Evolutionary conservation across 2,329 filamentous ascomycete genomes (phyloP), one percentile per base, ranked within the genome.

Genomic region (Paraphoma sp.): DNA sequence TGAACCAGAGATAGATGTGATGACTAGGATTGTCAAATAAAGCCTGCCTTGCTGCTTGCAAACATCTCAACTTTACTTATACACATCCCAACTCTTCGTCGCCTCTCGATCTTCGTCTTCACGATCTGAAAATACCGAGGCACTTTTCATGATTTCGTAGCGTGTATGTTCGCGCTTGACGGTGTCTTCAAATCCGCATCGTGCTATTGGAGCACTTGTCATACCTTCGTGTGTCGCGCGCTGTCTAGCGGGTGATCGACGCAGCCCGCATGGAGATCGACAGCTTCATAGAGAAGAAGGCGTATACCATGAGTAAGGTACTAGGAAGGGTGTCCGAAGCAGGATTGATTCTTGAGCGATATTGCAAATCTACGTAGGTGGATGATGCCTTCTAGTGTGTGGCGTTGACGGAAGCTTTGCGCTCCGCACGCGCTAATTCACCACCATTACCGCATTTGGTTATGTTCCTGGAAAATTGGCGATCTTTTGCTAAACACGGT

Each of bases 181-280:
- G 38, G n/a, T 14, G n/a, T 29, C 31, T 31, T 45, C 8, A 11
- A 55, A 33, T 43, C 47, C 36, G 53, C 14, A 10, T 4, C 29
- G n/a, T 40, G 4, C 45, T 8, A 50, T 55, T 55, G 47, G 46
- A 43, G 18, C 23, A n/a, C n/a, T 42, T 42, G 3, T 16, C 10
- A 16, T n/a, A 36, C 18, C 16, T 45, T 12, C 3, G 6, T 10
- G 14, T 12, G 8, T n/a, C 47, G 31, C 28, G 33, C 49, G 12
- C 14, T 29, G 31, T 30, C 41, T 23, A 50, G 53, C 16, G 18
- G 18, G 9, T 48, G 51, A 53, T 48, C 44, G 45, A 48, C 51
- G 36, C n/a, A 48, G 40, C 17, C 23, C 23, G 28, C n/a, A 40
- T 30, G 41, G 36, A 18, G 51, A 54, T 54, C 51, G 45, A 54